Base-by-base conservation (phyloP, 2,329 filamentous ascomycete genomes). In the Paramyrothecium sp. region DNA sequence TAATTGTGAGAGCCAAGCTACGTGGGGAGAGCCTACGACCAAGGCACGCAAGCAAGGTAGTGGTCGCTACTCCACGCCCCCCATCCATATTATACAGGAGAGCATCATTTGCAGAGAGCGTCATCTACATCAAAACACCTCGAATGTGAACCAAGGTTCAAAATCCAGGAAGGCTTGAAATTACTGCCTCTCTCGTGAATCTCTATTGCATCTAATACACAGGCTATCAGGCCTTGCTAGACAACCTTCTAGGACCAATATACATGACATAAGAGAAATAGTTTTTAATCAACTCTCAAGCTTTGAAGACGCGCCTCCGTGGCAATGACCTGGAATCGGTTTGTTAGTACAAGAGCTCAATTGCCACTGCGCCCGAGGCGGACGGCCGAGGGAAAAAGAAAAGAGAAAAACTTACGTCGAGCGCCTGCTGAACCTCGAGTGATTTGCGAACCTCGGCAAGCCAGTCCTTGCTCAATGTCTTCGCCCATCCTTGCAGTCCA, bases 381-480 rank as follows among this genome's bases (percentile, higher is more conserved):
- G 26, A 30, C 12, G 46, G 46, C 23, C 50, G 30, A n/a, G 4
- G 5, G 17, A 33, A 22, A 33, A 51, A 23, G 38, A 54, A 20
- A 51, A 54, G 38, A 51, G n/a, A 21, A 54, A 53, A 62, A 84
- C 88, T 87, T 76, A 97, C 95, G 75, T 99, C 95, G 68, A 99
- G 82, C 68, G 95, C 95, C 78, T 99, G 95, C 77, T 91, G 89
- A 63, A 98, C 95, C 78, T 99, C 95, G 69, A 99, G 80, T 63
- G 96, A 91, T 78, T 92, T 90, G 72, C 95, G 87, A 61, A 92
- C 90, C 81, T 99, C 95, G 54, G 83, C 84, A 65, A 99, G 77
- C 95, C 95, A 99, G 75, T 99, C 95, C 69, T 90, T 88, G 75
- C 91, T 96, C 70, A 99, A 78, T 46, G 93, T 94, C 82, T 95